Evolutionary conservation across 1,284 basidiomycete species (phyloP), one percentile per base, ranked within the genome.

Genomic region (Trichosporon sp.): DNA sequence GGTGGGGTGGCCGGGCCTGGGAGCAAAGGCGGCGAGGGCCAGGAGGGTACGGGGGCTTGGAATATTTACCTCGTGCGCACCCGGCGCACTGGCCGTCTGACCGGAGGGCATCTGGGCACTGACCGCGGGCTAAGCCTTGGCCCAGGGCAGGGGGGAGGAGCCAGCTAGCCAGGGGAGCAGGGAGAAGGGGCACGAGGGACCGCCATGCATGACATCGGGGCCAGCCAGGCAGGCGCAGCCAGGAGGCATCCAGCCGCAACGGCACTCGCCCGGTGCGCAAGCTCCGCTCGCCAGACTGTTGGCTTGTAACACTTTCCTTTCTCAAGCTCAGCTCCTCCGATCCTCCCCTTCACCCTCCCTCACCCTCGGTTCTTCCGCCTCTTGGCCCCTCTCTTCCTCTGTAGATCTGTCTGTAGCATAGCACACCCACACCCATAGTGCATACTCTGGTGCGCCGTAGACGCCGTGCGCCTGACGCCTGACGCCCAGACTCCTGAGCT

Each of bases 1-100:
- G 91, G 92, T 16, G 43, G 16, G 16, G 43, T 26, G 26, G 26
- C 26, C 14, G 14, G 43, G 43, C 43, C 16, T 14, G 43, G 43
- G 14, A 46, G 14, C 43, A 46, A 46, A 46, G 43, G 43, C 16
- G 16, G 48, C 26, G 26, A 26, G 6, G 48, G n/a, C 4, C 16
- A 10, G 6, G 51, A 54, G 19, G 21, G 51, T 21, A 7, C 19
- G 51, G 21, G 21, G 51, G 51, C 51, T 54, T 54, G n/a, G 51
- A 54, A 26, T 21, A 40, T 54, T 26, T 54, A 16, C 43, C 51
- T 54, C 51, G 19, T 54, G 19, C 19, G 51, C 51, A 54, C n/a
- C 38, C 51, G 51, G 51, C 51, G 51, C 51, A 54, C 51, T 54
- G 51, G 7, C 51, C 51, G 51, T 37, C 35, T 37, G 35, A 10